Conservation (phyloP, 495 filamentous ascomycete genomes). For the Annulohypoxylon nitens region DNA sequence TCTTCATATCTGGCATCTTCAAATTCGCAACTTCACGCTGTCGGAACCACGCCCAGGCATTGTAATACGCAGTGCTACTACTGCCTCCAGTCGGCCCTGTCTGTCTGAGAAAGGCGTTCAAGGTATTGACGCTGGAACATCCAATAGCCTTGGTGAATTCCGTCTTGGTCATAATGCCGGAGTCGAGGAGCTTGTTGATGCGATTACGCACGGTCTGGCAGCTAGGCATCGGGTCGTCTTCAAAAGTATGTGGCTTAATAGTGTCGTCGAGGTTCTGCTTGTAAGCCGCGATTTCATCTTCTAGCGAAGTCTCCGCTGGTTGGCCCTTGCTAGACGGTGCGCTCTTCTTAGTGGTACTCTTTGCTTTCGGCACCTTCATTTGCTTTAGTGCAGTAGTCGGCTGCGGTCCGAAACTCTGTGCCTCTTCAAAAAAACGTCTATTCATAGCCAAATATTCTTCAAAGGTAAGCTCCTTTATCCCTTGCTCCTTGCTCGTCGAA, state of each 20-base stretch:
- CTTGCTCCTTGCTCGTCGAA: background rate
- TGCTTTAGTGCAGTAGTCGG: background rate
- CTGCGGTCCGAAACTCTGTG: background rate
- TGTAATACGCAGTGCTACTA: conserved; percentile 44
- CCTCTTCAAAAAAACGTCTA: background rate
- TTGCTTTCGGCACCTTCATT: background rate
- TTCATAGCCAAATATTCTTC: background rate
- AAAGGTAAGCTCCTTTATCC: background rate
- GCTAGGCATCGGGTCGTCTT: conserved; percentile 39
- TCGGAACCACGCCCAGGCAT: conserved; percentile 54
- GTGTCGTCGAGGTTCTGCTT: conserved; percentile 40
- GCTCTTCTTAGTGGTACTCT: background rate
- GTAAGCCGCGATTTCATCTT: conserved; percentile 42
- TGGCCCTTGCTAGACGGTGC: conserved; percentile 51
- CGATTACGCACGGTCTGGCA: conserved; percentile 59
- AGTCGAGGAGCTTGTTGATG: conserved; percentile 59
- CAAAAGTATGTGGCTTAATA: conserved; percentile 43
- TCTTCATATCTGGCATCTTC: conserved; percentile 51
- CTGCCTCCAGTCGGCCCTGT: conserved; percentile 52
- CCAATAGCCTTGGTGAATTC: conserved; percentile 60
- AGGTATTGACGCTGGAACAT: conserved; percentile 40
- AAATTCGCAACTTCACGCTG: conserved; percentile 50
- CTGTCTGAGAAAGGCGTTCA: conserved; percentile 56
- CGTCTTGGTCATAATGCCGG: conserved; percentile 62
- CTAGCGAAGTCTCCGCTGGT: conserved; percentile 46